Percentiles rank a stretch among this genome's conserved stretches.
Evolutionary conservation across 2,329 filamentous ascomycete species (phyloP).

Genomic region (Aspergillus ibericus): DNA sequence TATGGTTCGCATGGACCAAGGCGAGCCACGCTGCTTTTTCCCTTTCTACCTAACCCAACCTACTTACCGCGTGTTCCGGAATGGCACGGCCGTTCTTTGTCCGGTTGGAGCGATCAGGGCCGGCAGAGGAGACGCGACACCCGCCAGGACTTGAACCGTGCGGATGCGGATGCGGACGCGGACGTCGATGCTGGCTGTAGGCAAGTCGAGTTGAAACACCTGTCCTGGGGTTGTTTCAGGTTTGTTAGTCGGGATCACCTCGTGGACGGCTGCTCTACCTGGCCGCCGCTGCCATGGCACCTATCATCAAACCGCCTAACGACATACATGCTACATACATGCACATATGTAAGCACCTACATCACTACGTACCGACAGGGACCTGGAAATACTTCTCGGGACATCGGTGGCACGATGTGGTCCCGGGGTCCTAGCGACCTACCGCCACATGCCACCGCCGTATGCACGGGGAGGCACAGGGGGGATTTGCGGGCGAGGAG

Average conservation of each 20-base stretch:
- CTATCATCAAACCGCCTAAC: neutral
- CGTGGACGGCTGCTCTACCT: neutral
- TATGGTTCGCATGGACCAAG: slow-evolving; percentile 2
- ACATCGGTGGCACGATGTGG: neutral
- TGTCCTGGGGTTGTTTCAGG: slow-evolving; percentile 1
- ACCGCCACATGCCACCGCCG: neutral
- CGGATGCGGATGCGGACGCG: neutral
- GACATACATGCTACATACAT: neutral
- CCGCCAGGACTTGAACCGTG: neutral
- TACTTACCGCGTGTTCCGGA: slow-evolving; percentile 2
- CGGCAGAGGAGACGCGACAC: neutral
- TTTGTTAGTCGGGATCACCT: neutral
- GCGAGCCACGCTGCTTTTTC: neutral
- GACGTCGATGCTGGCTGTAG: neutral
- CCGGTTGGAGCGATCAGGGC: neutral
- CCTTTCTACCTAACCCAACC: neutral
- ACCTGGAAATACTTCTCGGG: neutral
- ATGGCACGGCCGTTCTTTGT: slow-evolving; percentile 1
- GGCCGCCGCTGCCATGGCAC: neutral
- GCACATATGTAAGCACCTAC: neutral
- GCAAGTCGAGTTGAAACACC: neutral
- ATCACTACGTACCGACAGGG: neutral
- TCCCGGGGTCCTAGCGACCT: neutral
- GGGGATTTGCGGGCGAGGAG: no score
- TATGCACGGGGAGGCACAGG: neutral